Conservation (phyloP, 352 stramenopile species). For the Globisporangium yorkense region DNA sequence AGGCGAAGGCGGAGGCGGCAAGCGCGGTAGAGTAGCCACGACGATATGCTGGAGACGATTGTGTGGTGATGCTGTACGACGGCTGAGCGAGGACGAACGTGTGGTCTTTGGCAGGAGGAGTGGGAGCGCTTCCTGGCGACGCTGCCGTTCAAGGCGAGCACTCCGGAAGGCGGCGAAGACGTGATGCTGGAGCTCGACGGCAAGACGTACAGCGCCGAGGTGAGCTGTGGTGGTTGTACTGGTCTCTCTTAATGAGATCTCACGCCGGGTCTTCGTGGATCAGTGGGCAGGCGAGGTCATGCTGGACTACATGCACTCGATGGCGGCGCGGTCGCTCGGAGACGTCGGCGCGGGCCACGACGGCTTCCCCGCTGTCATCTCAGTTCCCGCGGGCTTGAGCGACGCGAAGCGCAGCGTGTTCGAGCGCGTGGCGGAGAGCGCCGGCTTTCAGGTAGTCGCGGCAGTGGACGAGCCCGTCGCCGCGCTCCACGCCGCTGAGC, state of each 20-base stretch:
- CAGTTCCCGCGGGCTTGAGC: constrained; percentile 31
- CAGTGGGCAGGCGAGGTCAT: constrained; percentile 60
- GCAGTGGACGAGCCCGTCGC: constrained; percentile 60
- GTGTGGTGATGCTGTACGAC: not conserved
- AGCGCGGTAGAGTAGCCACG: not conserved
- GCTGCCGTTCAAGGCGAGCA: constrained; percentile 34
- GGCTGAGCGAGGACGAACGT: not conserved
- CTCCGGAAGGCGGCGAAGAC: constrained; percentile 8
- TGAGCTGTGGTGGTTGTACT: constrained; percentile 4
- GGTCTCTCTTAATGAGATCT: not conserved
- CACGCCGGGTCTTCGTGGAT: not conserved
- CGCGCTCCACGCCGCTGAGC: constrained; percentile 47
- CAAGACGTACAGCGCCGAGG: constrained; percentile 54
- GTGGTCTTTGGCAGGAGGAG: not conserved
- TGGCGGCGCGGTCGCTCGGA: constrained; percentile 37
- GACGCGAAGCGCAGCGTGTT: constrained; percentile 28
- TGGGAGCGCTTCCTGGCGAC: constrained; percentile 26
- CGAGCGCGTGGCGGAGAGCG: constrained; percentile 43
- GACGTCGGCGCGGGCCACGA: constrained; percentile 23
- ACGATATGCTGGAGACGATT: not conserved
- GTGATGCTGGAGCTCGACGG: constrained; percentile 42
- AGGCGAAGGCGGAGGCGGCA: not conserved
- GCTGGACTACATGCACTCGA: constrained; percentile 44
- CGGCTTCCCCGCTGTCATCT: constrained; percentile 42
- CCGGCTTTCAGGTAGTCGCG: constrained; percentile 51